phyloP scores from a whole-genome alignment of 2,329 filamentous ascomycete genomes.

The Atkinsonella texensis region DNA sequence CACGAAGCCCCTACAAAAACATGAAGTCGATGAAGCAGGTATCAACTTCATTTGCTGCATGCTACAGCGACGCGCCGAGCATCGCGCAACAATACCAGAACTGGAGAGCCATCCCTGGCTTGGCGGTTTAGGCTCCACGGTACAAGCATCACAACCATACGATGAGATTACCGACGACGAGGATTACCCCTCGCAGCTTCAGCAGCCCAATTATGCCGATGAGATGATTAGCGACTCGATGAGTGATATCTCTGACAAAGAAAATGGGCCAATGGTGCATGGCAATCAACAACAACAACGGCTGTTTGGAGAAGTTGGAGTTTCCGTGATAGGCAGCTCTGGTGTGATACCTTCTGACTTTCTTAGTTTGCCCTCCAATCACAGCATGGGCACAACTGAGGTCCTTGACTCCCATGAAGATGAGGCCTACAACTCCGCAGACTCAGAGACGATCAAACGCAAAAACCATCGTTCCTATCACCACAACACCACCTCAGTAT shows the following conservation, averaged over 20 bases:
- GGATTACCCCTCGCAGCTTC: constrained; percentile 48
- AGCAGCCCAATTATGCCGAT: constrained; percentile 18
- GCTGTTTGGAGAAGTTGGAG: constrained; percentile 44
- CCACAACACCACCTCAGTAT: constrained; percentile 24
- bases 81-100: constrained; percentile 60
- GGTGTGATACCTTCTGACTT: constrained; percentile 36
- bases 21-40: constrained; percentile 50
- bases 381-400: constrained; percentile 27
- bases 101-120: constrained; percentile 70
- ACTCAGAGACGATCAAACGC: constrained; percentile 19
- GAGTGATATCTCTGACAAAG: constrained; percentile 65
- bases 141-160: constrained; percentile 33
- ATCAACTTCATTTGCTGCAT: constrained; percentile 69
- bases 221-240: constrained; percentile 31
- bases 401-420: constrained; percentile 32
- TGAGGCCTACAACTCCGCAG: constrained; percentile 32
- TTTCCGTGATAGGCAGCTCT: constrained; percentile 41
- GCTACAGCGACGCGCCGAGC: constrained; percentile 66
- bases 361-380: constrained; percentile 34
- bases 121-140: constrained; percentile 16
- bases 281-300: constrained; percentile 25
- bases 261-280: constrained; percentile 59
- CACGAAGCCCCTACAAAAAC: constrained; percentile 45
- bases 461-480: constrained; percentile 13
- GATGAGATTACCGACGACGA: constrained; percentile 52